These are phyloP conservation scores for Bimuria novae-zelandiae DNA, from an alignment of 2,329 filamentous ascomycete species.

Conservation along the genomic window DNA sequence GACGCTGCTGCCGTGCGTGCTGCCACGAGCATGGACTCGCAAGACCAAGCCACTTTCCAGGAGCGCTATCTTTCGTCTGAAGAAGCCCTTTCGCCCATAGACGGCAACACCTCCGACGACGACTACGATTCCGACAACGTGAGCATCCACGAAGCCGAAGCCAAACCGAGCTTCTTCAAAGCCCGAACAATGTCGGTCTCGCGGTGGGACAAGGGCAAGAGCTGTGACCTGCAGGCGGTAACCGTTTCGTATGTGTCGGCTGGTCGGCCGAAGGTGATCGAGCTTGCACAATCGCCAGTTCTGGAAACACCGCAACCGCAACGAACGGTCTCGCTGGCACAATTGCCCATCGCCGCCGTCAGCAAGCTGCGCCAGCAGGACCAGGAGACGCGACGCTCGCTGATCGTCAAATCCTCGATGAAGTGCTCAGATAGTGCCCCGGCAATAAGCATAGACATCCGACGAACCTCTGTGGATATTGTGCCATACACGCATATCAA, in stretches of 20 bases:
- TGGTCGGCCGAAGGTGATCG: conserved; percentile 45
- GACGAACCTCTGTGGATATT: conserved; percentile 21
- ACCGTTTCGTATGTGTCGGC: conserved; percentile 44
- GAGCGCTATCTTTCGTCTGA: conserved; percentile 47
- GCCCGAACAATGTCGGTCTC: conserved; percentile 41
- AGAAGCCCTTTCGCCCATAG: conserved; percentile 45
- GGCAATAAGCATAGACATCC: conserved; percentile 23
- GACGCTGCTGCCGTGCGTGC: conserved; percentile 28
- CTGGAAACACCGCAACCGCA: conserved; percentile 27
- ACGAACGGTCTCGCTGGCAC: conserved; percentile 42
- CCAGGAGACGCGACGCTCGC: conserved; percentile 31
- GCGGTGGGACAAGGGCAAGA: conserved; percentile 39
- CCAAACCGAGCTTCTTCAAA: conserved; percentile 28
- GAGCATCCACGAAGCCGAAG: conserved; percentile 36
- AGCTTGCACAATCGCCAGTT: conserved; percentile 35
- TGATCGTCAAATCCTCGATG: conserved; percentile 26
- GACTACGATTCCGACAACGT: conserved; percentile 41
- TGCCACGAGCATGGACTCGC: conserved; percentile 19
- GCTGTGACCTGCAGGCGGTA: conserved; percentile 44
- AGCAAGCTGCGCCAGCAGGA: conserved; percentile 35
- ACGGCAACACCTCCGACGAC: conserved; percentile 32
- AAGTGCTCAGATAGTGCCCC: conserved; percentile 33
- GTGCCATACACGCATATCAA: conserved; percentile 21
- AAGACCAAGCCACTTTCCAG: conserved; percentile 36
- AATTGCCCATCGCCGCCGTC: conserved; percentile 34